phyloP scores from a whole-genome alignment of 306 rosid species.

The Medicago lupulina region DNA sequence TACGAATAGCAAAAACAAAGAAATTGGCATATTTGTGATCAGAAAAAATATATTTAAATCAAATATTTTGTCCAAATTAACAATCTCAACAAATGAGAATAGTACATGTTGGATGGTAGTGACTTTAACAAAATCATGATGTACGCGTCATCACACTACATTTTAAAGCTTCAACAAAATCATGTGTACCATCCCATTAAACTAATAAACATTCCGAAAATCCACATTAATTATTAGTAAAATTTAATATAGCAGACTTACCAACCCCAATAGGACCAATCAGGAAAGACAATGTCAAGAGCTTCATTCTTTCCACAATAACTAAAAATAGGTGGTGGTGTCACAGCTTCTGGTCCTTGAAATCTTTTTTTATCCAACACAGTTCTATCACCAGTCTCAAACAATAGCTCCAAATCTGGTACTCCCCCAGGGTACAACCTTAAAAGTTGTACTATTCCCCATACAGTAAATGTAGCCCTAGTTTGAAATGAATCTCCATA shows the following conservation, averaged over 20 bases:
- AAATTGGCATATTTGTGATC: no score
- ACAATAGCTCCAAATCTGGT: slow-evolving; percentile 59
- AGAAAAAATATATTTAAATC: no score
- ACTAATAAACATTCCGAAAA: no score
- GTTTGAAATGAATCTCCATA: slow-evolving; percentile 42
- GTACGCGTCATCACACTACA: no score
- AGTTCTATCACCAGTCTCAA: slow-evolving; percentile 51
- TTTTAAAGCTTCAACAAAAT: no score
- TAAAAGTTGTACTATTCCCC: slow-evolving; percentile 61
- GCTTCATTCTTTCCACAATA: slow-evolving; percentile 48
- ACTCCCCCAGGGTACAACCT: slow-evolving; percentile 56
- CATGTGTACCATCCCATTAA: no score
- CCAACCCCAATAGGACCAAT: slow-evolving; percentile 72
- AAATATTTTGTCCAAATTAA: no score
- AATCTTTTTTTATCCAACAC: slow-evolving; percentile 28
- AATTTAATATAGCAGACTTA: slow-evolving; percentile 38
- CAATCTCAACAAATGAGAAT: no score
- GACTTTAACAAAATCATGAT: no score
- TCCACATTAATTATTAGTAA: no score
- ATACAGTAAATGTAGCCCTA: slow-evolving; percentile 54
- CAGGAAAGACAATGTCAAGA: slow-evolving; percentile 60
- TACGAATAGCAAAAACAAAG: no score
- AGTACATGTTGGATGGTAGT: no score
- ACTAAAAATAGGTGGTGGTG: slow-evolving; percentile 57
- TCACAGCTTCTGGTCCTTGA: neutral